Base-by-base conservation (phyloP, 2,329 filamentous ascomycete genomes). In the Nothopassalora personata region DNA sequence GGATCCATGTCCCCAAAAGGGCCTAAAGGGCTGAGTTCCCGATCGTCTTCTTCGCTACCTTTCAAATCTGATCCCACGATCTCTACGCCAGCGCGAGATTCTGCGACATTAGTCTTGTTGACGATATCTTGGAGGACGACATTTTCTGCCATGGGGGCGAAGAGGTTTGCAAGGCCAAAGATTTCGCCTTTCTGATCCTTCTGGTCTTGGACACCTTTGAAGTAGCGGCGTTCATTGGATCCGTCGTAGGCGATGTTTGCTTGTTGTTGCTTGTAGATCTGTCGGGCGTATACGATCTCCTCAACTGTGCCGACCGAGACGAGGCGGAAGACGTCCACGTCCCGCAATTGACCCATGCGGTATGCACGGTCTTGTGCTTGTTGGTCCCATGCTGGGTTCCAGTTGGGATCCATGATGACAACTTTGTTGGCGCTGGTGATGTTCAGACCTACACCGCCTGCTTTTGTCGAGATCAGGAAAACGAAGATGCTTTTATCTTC, bases 181-280 rank as follows among this genome's bases (percentile, higher is more conserved):
- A 99, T 90, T 73, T 99, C 94, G 15, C 94, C 94, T 67, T 93
- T 93, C 64, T 92, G 86, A 30, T 84, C 84, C 27, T 84, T 85
- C 65, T 90, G 85, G 62, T 95, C 88, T 74, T 97, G 93, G 0
- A 97, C 90, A 45, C 94, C 94, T 66, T 88, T 91, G 78, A 99
- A 99, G 73, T 99, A 99, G 1, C 94, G 86, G 3, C 94, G 86
- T 74, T 99, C 94, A 5, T 87, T 88, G 0, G 90, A 95, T 0
- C 94, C 94, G 34, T 87, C 95, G 74, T 99, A 97, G 0, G 90
- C 94, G 59, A 99, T 97, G 69, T 97, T 97, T 28, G 94, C 93
- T 76, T 97, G 94, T 70, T 99, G 94, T 71, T 99, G 94, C 74
- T 99, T 99, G 81, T 99, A 99, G 43, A 99, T 94, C 69, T 99